Percentiles rank a stretch among this genome's conserved stretches.
These are phyloP conservation scores for Rhizopus sp. DNA, from an alignment of 371 early-diverging fungal genomes.

Conservation along the genomic window DNA sequence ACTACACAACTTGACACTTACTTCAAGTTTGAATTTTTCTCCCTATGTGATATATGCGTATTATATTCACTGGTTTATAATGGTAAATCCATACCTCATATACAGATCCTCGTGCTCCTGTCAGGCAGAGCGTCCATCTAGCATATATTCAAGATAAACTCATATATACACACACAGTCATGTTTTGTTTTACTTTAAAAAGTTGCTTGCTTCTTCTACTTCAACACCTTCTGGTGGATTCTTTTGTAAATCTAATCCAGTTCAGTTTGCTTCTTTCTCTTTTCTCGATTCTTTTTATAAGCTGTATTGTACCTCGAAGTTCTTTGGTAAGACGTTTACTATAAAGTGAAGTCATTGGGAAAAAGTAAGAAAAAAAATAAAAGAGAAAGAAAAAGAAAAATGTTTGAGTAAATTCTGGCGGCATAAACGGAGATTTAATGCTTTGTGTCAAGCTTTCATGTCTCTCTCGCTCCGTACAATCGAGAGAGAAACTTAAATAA, in stretches of 20 bases:
- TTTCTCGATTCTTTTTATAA: too few species aligned
- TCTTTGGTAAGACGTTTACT: constrained; percentile 57
- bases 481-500: too few species aligned
- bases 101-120: constrained; percentile 68
- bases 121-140: constrained; percentile 66
- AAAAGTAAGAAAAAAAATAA: background rate
- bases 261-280: background rate
- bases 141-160: background rate
- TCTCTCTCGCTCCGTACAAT: too few species aligned
- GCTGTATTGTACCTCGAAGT: constrained; percentile 44
- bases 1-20: constrained; percentile 19
- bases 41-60: constrained; percentile 29
- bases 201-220: constrained; percentile 59
- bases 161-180: background rate
- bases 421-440: background rate
- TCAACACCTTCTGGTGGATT: constrained; percentile 63
- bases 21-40: constrained; percentile 69
- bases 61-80: constrained; percentile 19
- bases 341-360: constrained; percentile 27
- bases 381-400: background rate
- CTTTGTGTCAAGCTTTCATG: too few species aligned
- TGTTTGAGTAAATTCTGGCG: background rate
- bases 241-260: constrained; percentile 49
- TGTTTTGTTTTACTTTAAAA: constrained; percentile 46
- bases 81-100: constrained; percentile 51